Percentiles rank a stretch among this genome's conserved stretches.
Conservation (phyloP, 768 basidiomycete species). For the Mycena amicta region DNA sequence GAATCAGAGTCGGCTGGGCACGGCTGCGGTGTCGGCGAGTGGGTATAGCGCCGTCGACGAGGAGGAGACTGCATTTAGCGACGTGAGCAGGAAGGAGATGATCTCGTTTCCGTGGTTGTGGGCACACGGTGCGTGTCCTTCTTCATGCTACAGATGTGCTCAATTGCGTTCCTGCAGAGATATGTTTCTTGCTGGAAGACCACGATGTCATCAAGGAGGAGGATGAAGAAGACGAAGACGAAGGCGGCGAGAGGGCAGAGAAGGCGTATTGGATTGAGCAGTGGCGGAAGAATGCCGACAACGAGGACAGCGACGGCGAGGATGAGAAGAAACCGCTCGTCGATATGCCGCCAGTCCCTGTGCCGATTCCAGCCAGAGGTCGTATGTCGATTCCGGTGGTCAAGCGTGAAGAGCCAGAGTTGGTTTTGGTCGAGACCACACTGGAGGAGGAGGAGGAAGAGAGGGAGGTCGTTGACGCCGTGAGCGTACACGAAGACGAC, state of each 20-base stretch:
- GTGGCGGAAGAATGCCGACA: neutral
- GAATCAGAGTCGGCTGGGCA: constrained; percentile 18
- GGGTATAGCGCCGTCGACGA: constrained; percentile 6
- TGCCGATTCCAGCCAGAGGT: neutral
- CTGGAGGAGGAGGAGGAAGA: neutral
- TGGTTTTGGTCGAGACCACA: neutral
- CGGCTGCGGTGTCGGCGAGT: constrained; percentile 9
- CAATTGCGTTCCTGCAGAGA: neutral
- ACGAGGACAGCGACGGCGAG: neutral
- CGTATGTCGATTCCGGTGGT: neutral
- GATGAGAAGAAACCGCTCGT: neutral
- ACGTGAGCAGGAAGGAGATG: constrained; percentile 7
- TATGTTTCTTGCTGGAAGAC: neutral
- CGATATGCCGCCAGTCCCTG: neutral
- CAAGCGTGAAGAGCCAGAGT: neutral
- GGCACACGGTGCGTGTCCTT: constrained; percentile 17
- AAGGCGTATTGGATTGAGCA: neutral
- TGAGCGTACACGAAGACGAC: neutral
- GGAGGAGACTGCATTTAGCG: constrained; percentile 12
- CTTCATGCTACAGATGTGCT: neutral
- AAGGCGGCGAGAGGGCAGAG: neutral
- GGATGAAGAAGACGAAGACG: neutral
- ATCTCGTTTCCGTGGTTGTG: constrained; percentile 24
- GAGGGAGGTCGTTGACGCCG: neutral
- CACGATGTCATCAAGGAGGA: constrained; percentile 2